A percentile compares a stretch with the other conserved stretches of the same genome.
phyloP scores from a whole-genome alignment of 306 rosid genomes.

The Cucurbita ficifolia region DNA sequence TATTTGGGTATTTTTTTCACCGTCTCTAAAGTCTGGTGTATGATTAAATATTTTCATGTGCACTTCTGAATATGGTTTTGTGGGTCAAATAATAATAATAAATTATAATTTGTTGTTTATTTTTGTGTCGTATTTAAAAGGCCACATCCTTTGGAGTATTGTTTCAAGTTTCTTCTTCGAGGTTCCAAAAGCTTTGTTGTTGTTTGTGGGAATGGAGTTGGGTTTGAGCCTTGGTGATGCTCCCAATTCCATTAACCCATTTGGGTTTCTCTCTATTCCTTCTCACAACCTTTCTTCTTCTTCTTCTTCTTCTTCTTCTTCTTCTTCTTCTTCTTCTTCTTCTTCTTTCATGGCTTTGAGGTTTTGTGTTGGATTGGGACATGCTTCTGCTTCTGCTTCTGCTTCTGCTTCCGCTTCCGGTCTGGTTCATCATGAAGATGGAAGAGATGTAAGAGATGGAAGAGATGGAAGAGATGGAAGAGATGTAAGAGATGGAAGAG shows the following conservation, averaged over 20 bases:
- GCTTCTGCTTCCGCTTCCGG: neutral
- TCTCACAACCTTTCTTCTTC: neutral
- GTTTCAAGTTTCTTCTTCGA: neutral
- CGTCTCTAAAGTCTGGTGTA: slow-evolving; percentile 10
- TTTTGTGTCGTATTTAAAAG: neutral
- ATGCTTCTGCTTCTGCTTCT: neutral
- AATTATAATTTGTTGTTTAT: neutral
- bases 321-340: too few species aligned
- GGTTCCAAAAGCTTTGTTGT: neutral
- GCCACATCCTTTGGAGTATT: neutral
- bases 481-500: neutral
- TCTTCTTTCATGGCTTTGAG: slow-evolving; percentile 13
- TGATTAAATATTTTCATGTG: slow-evolving; percentile 71
- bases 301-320: neutral
- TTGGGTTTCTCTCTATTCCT: slow-evolving; percentile 30
- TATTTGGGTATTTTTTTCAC: neutral
- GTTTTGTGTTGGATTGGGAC: slow-evolving; percentile 27
- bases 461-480: too few species aligned
- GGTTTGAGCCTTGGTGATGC: slow-evolving; percentile 71
- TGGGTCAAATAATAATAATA: slow-evolving; percentile 37
- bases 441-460: neutral
- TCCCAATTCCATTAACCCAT: slow-evolving; percentile 21
- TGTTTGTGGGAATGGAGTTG: slow-evolving; percentile 41
- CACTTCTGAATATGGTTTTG: slow-evolving; percentile 64
- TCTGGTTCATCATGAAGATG: neutral